Evolutionary conservation across 1,284 basidiomycete genomes (phyloP), one percentile per base, ranked within the genome.

Genomic region (Puccinia triticina): DNA sequence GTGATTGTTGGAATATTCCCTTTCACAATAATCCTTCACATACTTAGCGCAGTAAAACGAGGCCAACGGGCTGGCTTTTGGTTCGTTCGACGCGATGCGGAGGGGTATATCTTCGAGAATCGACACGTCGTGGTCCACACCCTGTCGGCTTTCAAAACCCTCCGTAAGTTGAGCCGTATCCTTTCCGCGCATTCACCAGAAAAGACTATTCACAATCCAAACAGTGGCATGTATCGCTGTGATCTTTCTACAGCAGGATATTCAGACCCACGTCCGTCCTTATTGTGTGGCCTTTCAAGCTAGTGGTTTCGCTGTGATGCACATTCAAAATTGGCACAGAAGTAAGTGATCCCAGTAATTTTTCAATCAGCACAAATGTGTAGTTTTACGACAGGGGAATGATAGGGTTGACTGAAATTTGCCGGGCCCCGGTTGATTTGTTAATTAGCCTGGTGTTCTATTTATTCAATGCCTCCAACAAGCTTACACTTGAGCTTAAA

Each of bases 391-490:
- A 21, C 29, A 16, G 34, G 14, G 10, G 14, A 57, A 4, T 2
- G 55, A 57, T 29, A 21, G n/a, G 29, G 10, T 37, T 64, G 5
- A 16, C 32, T 64, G 16, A 34, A 1, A 64, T 64, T 64, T 37
- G 5, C 61, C 14, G 32, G 32, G 7, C 34, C 11, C 11, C 32
- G 32, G 61, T n/a, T 67, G 12, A 23, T 67, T 67, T 10, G 4
- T 67, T 43, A 43, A 43, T 40, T 37, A 67, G 64, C 64, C 7
- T 67, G 64, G 64, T 11, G 32, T 67, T 67, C 64, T 16, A 67
- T 67, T 43, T 67, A 67, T n/a, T 67, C 64, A 18, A 67, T 67
- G 64, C 64, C 64, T 67, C 64, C 64, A 23, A 67, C 64, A 43
- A 67, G 64, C 32, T 67, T 67, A 43, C 34, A 67, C 32, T 37